phyloP scores from a whole-genome alignment of 441 rosid genomes.

The Euphorbia schlechtendalii region DNA sequence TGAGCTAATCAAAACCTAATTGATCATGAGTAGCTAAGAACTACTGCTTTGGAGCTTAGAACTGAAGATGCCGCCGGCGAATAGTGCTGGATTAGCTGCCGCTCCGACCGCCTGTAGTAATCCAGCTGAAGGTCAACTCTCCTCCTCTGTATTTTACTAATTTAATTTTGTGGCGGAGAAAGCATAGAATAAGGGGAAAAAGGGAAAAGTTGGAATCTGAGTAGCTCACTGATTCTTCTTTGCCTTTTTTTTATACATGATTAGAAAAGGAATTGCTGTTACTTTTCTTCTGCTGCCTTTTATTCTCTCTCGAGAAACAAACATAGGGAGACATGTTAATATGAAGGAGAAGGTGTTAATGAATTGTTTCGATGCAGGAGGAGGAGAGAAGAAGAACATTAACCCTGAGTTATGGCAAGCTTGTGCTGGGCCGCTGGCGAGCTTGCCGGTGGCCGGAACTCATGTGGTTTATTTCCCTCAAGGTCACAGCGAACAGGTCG shows the following conservation, averaged over 20 bases:
- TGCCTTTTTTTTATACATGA: background rate
- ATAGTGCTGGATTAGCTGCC: conserved; percentile 28
- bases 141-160: background rate
- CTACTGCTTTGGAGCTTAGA: background rate
- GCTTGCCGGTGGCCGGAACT: conserved; percentile 48
- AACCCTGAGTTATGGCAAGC: conserved; percentile 66
- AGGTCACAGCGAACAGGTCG: conserved; percentile 65
- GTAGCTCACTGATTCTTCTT: background rate
- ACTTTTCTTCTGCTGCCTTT: background rate
- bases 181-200: too few relatives aligned
- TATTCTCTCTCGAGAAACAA: conserved; percentile 3
- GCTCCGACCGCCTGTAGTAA: conserved; percentile 14
- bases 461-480: conserved; percentile 71
- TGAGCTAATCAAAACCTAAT: background rate
- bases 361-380: conserved; percentile 23
- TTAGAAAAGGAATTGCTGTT: background rate
- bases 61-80: conserved; percentile 19
- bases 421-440: conserved; percentile 62
- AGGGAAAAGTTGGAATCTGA: background rate
- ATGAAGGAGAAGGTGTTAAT: conserved; percentile 8
- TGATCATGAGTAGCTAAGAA: conserved; percentile 9
- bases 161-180: background rate
- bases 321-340: conserved; percentile 11
- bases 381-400: conserved; percentile 55
- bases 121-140: conserved; percentile 35